Evolutionary conservation across 768 basidiomycete genomes (phyloP).

Genomic region (Mycena leptocephala): DNA sequence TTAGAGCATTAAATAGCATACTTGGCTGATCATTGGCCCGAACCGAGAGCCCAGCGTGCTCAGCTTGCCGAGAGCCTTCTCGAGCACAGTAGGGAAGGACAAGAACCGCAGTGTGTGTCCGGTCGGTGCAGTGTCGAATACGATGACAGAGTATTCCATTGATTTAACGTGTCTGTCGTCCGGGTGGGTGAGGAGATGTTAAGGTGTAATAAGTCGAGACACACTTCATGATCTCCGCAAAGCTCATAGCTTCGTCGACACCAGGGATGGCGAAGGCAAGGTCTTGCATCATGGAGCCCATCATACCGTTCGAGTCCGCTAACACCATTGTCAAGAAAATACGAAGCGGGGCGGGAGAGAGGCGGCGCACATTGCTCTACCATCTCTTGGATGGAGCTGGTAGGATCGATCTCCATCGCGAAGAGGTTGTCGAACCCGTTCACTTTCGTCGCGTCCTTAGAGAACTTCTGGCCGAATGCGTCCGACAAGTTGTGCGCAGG

Average conservation of each 20-base stretch:
- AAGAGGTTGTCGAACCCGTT: conserved; percentile 97
- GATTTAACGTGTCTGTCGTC: conserved; percentile 94
- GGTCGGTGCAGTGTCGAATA: conserved; percentile 99
- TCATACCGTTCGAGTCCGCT: conserved; percentile 94
- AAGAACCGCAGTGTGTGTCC: conserved; percentile 98
- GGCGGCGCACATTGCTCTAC: conserved; percentile 88
- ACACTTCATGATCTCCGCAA: conserved; percentile 99
- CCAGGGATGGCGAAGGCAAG: conserved; percentile 99
- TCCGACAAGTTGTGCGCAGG: conserved; percentile 99
- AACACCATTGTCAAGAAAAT: conserved; percentile 1
- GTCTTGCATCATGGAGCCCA: conserved; percentile 99
- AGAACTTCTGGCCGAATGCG: conserved; percentile 99
- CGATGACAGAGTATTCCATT: conserved; percentile 99
- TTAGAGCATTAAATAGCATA: conserved; percentile 37
- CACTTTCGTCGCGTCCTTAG: conserved; percentile 98
- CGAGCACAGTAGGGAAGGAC: conserved; percentile 98
- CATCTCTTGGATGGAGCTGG: conserved; percentile 98
- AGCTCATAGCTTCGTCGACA: conserved; percentile 99
- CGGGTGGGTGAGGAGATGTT: background rate
- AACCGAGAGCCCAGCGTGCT: conserved; percentile 95
- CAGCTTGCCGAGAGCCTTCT: conserved; percentile 97
- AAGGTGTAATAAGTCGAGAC: conserved; percentile 40
- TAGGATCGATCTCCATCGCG: conserved; percentile 99
- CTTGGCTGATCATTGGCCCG: conserved; percentile 96
- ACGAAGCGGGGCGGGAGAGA: conserved; percentile 7